A percentile compares a stretch with the other conserved stretches of the same genome.
These are phyloP conservation scores for Crithidia thermophila DNA, from an alignment of 208 protist species.

Conservation along the genomic window DNA sequence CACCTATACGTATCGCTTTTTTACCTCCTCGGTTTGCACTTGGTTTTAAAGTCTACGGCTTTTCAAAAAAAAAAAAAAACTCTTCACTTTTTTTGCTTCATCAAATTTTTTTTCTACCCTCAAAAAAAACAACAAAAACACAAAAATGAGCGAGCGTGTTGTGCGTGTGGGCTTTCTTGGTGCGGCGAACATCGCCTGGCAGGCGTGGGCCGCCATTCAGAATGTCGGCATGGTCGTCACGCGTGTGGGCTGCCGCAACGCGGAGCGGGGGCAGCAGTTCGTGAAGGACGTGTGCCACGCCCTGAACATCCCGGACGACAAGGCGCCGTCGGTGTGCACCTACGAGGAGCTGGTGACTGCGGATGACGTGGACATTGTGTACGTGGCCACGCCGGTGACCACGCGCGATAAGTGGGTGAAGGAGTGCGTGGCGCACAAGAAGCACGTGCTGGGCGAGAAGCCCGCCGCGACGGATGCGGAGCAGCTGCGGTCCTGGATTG, in stretches of 20 bases:
- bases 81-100: neutral
- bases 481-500: constrained; percentile 56
- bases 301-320: constrained; percentile 19
- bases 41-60: no score
- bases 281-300: constrained; percentile 34
- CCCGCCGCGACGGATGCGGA: constrained; percentile 42
- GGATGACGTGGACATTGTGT: constrained; percentile 41
- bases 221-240: constrained; percentile 41
- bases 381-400: constrained; percentile 50
- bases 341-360: constrained; percentile 33
- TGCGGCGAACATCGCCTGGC: constrained; percentile 45
- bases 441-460: constrained; percentile 74
- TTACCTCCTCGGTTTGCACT: no score
- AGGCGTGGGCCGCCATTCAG: constrained; percentile 48
- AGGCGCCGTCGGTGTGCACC: constrained; percentile 18
- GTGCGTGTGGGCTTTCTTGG: constrained; percentile 67
- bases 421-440: constrained; percentile 50
- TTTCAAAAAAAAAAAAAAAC: no score
- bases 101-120: constrained; percentile 2
- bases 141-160: constrained; percentile 20
- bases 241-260: constrained; percentile 52
- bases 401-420: constrained; percentile 43
- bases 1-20: no score
- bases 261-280: constrained; percentile 26
- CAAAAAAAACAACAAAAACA: constrained; percentile 16